phyloP scores from a whole-genome alignment of 805 yeast species.

The Saccharomyces jurei region DNA sequence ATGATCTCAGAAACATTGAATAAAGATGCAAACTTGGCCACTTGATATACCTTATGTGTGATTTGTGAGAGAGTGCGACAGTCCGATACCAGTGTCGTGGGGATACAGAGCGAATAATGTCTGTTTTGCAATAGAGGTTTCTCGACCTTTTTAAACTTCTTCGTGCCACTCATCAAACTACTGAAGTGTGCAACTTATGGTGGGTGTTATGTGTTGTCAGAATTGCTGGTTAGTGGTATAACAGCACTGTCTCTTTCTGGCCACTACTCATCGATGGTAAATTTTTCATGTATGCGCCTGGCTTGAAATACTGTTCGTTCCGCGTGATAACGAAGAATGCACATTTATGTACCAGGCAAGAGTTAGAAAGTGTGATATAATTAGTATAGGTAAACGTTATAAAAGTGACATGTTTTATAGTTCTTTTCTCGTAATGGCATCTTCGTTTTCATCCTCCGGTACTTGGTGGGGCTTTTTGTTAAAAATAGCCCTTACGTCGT shows the following conservation, averaged over 20 bases:
- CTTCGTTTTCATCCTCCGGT: constrained; percentile 28
- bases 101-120: constrained; percentile 59
- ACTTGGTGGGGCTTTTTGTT: constrained; percentile 15
- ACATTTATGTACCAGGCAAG: background rate
- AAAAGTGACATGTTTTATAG: background rate
- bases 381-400: constrained; percentile 2
- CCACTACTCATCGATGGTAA: background rate
- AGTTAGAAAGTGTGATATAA: background rate
- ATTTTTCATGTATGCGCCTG: background rate
- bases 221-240: background rate
- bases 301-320: background rate
- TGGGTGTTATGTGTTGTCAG: background rate
- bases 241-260: background rate
- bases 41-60: constrained; percentile 65
- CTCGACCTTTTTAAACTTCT: constrained; percentile 13
- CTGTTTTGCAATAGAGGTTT: constrained; percentile 14
- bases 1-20: constrained; percentile 70
- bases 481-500: constrained; percentile 47
- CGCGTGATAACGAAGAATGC: background rate
- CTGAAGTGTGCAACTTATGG: background rate
- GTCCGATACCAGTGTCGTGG: constrained; percentile 55
- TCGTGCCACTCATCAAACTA: background rate
- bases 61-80: constrained; percentile 65
- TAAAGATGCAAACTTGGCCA: constrained; percentile 65
- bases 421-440: constrained; percentile 11